phyloP scores from a whole-genome alignment of 1,284 basidiomycete genomes.

The Fomitiporia mediterranea region DNA sequence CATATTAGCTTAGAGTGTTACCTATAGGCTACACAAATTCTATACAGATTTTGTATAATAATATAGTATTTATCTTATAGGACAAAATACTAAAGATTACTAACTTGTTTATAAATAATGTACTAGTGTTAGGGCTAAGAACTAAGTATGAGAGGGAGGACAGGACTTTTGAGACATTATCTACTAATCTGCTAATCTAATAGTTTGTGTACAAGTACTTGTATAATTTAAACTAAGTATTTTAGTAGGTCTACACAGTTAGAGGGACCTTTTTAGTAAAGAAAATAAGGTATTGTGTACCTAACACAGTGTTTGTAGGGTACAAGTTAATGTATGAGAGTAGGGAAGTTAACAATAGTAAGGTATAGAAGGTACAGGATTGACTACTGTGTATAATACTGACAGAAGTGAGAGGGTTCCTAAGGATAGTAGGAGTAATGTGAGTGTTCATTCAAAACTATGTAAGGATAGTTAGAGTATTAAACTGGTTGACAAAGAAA shows the following conservation, averaged over 20 bases:
- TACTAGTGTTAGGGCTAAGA: constrained; percentile 16
- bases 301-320: too few species aligned
- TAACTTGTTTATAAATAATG: constrained; percentile 28
- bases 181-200: constrained; percentile 32
- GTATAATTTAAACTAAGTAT: constrained; percentile 28
- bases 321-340: too few species aligned
- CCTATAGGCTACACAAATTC: constrained; percentile 37
- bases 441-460: too few species aligned
- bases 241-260: constrained; percentile 24
- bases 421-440: too few species aligned
- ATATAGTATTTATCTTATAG: constrained; percentile 32
- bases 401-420: too few species aligned
- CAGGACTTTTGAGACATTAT: constrained; percentile 28
- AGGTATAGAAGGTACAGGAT: too few species aligned
- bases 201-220: constrained; percentile 35
- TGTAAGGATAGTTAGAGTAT: too few species aligned
- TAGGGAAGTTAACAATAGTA: too few species aligned
- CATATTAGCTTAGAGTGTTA: constrained; percentile 29
- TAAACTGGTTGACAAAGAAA: too few species aligned
- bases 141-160: constrained; percentile 20
- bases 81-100: constrained; percentile 26
- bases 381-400: too few species aligned
- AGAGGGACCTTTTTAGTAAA: constrained; percentile 25
- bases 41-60: constrained; percentile 33
- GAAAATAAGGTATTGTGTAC: too few species aligned